A percentile compares a stretch with the other conserved stretches of the same genome.
phyloP scores from a whole-genome alignment of 805 yeast genomes.

The Lipomyces anomalus region DNA sequence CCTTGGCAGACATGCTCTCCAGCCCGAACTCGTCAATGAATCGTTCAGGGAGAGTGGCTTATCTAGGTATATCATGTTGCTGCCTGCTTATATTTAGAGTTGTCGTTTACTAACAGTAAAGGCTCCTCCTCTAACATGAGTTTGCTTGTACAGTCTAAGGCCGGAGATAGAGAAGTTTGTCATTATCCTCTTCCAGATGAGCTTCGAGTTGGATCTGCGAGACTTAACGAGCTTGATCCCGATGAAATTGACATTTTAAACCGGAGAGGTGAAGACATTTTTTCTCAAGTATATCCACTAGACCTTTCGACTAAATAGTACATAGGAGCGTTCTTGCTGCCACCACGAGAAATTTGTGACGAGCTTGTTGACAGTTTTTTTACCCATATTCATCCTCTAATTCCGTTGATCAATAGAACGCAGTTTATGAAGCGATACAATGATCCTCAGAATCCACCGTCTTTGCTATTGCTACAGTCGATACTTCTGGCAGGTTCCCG shows the following conservation, averaged over 20 bases:
- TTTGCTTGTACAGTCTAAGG: constrained; percentile 43
- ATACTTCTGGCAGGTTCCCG: constrained; percentile 65
- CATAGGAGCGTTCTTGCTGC: constrained; percentile 66
- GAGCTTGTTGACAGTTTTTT: constrained; percentile 60
- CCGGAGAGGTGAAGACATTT: no score
- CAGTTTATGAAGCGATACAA: constrained; percentile 55
- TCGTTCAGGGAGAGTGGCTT: constrained; percentile 36
- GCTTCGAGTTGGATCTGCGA: constrained; percentile 27
- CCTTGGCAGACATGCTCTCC: not conserved
- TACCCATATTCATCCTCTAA: constrained; percentile 56
- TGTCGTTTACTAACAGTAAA: not conserved
- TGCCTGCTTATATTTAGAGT: not conserved
- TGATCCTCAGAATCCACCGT: constrained; percentile 53
- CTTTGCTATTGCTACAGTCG: constrained; percentile 60
- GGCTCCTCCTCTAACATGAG: constrained; percentile 47
- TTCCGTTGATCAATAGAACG: constrained; percentile 61
- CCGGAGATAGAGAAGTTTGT: constrained; percentile 41
- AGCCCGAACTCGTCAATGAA: not conserved
- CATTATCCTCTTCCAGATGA: constrained; percentile 32
- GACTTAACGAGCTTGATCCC: constrained; percentile 40
- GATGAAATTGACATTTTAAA: constrained; percentile 62
- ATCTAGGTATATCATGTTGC: constrained; percentile 35
- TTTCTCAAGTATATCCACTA: no score
- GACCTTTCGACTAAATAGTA: no score
- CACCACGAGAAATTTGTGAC: constrained; percentile 52